Evolutionary conservation across 352 stramenopile species (phyloP).

Genomic region (Phytophthora rubi): DNA sequence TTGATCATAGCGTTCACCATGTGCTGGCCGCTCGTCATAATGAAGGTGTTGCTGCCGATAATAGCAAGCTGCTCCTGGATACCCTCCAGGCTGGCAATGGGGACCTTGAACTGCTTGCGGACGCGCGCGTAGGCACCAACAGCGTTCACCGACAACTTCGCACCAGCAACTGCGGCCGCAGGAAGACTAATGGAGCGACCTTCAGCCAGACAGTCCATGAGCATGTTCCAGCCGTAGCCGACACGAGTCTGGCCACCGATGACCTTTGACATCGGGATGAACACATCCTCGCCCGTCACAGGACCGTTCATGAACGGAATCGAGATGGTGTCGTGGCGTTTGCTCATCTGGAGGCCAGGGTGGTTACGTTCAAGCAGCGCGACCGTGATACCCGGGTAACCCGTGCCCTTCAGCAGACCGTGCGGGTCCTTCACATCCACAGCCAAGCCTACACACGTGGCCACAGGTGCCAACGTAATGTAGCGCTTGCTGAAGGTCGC

Average conservation of each 20-base stretch:
- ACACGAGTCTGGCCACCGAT: slow-evolving; percentile 96
- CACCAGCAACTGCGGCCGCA: slow-evolving; percentile 92
- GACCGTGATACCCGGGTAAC: slow-evolving; percentile 96
- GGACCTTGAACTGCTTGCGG: slow-evolving; percentile 99
- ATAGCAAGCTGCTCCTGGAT: slow-evolving; percentile 97
- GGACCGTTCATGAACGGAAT: slow-evolving; percentile 99
- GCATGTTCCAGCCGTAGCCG: slow-evolving; percentile 99
- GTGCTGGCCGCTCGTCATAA: slow-evolving; percentile 95
- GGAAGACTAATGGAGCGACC: slow-evolving; percentile 97
- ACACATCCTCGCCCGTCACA: slow-evolving; percentile 96
- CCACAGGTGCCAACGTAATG: slow-evolving; percentile 98
- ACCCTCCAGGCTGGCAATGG: slow-evolving; percentile 97
- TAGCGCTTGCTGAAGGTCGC: slow-evolving; percentile 99
- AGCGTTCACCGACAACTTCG: slow-evolving; percentile 92
- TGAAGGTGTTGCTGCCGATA: slow-evolving; percentile 94
- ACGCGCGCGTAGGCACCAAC: slow-evolving; percentile 96
- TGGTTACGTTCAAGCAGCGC: slow-evolving; percentile 96
- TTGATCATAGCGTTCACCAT: slow-evolving; percentile 99
- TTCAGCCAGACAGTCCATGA: slow-evolving; percentile 98
- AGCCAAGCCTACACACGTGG: slow-evolving; percentile 96
- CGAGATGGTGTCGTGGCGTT: slow-evolving; percentile 95
- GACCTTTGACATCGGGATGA: slow-evolving; percentile 98
- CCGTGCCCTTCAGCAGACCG: slow-evolving; percentile 92
- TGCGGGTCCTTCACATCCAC: slow-evolving; percentile 97
- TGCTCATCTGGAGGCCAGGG: slow-evolving; percentile 94